A percentile compares a stretch with the other conserved stretches of the same genome.
These are phyloP conservation scores for Paulownia fortunei DNA, from an alignment of 257 asterid species.

Conservation along the genomic window DNA sequence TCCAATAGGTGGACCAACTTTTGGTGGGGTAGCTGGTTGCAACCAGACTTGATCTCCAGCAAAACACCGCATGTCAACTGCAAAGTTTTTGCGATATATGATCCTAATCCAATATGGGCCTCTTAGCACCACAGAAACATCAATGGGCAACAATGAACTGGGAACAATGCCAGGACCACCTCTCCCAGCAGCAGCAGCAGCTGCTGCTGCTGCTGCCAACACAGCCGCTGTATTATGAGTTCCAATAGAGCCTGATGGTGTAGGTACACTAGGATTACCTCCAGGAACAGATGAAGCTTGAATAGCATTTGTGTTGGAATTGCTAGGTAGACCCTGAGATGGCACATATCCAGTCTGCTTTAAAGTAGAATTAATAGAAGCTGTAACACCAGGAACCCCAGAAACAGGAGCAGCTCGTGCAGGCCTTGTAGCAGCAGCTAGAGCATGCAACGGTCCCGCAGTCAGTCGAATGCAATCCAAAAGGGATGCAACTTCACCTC, in stretches of 20 bases:
- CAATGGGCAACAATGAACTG: constrained; percentile 96
- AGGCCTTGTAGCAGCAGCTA: constrained; percentile 99
- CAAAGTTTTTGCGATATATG: constrained; percentile 88
- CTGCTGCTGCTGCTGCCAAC: constrained; percentile 89
- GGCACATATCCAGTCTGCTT: constrained; percentile 73
- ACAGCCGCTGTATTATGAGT: constrained; percentile 67
- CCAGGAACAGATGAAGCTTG: constrained; percentile 74
- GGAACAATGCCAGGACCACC: constrained; percentile 99
- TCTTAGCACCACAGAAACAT: constrained; percentile 97
- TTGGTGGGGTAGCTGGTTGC: constrained; percentile 99
- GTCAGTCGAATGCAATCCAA: constrained; percentile 97
- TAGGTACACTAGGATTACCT: constrained; percentile 53
- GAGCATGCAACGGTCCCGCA: constrained; percentile 99
- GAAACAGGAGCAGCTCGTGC: constrained; percentile 99
- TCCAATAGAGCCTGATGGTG: constrained; percentile 58
- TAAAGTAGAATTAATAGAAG: constrained; percentile 60
- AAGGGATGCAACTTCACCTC: constrained; percentile 95
- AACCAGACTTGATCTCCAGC: constrained; percentile 99
- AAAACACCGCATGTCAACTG: constrained; percentile 99
- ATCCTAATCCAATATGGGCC: constrained; percentile 99
- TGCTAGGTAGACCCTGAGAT: constrained; percentile 64
- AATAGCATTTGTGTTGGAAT: constrained; percentile 52
- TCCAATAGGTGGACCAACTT: constrained; percentile 88
- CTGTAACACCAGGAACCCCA: constrained; percentile 70
- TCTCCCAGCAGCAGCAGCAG: constrained; percentile 95